Evolutionary conservation across 148 eudicot species (phyloP).

Genomic region (Nepenthes gracilis): DNA sequence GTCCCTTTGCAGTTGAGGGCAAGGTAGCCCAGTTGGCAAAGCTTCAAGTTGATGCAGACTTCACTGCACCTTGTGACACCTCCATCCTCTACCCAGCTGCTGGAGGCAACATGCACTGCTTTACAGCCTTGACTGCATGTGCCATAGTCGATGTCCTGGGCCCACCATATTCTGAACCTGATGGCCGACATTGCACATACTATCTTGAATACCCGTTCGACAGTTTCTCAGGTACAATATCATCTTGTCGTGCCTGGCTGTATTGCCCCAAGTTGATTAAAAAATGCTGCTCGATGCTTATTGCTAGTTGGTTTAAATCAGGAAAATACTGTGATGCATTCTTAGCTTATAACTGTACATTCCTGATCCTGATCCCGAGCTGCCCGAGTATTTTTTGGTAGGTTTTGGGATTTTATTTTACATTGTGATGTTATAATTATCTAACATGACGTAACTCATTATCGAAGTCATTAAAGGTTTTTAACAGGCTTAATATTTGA

Average conservation of each 20-base stretch:
- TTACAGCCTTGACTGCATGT: slow-evolving; percentile 67
- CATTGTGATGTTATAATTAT: too few relatives aligned
- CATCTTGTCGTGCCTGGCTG: not conserved
- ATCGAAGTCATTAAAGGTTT: too few relatives aligned
- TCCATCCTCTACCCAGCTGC: slow-evolving; percentile 68
- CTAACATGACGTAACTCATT: too few relatives aligned
- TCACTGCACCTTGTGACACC: slow-evolving; percentile 66
- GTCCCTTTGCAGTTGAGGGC: slow-evolving; percentile 8
- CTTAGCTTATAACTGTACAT: too few relatives aligned
- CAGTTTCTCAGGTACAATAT: slow-evolving; percentile 37
- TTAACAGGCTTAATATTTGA: too few relatives aligned
- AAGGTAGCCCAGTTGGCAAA: slow-evolving; percentile 44
- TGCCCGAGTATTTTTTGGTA: too few relatives aligned
- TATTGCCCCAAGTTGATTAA: not conserved
- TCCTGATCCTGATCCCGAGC: too few relatives aligned
- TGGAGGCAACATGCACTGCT: slow-evolving; percentile 90
- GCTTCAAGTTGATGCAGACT: slow-evolving; percentile 44
- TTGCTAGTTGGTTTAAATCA: too few relatives aligned
- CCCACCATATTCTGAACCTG: slow-evolving; percentile 79
- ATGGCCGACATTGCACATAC: slow-evolving; percentile 81
- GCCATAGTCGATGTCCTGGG: slow-evolving; percentile 85
- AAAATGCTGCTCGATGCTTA: not conserved
- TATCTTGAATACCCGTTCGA: slow-evolving; percentile 51
- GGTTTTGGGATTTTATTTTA: too few relatives aligned
- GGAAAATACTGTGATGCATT: too few relatives aligned